phyloP scores from a whole-genome alignment of 2,329 filamentous ascomycete species.

The Fusarium verticillioides region DNA sequence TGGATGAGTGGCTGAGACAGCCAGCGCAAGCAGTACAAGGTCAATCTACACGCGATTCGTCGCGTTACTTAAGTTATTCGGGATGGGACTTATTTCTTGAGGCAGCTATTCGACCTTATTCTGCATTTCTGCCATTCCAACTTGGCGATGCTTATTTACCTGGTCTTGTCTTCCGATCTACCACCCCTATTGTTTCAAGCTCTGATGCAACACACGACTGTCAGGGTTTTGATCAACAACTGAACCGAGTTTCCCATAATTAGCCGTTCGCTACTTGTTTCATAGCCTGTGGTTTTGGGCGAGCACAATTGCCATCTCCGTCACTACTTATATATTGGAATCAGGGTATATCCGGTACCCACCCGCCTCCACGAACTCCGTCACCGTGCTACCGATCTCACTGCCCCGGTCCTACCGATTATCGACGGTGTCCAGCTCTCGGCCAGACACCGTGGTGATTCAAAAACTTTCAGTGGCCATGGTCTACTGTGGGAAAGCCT shows the following conservation, averaged over 20 bases:
- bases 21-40: constrained; percentile 20
- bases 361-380: constrained; percentile 7
- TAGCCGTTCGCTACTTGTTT: constrained; percentile 4
- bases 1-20: constrained; percentile 24
- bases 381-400: constrained; percentile 9
- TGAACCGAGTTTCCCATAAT: not conserved
- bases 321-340: constrained; percentile 7
- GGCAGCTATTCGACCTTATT: constrained; percentile 13
- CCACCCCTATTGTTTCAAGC: constrained; percentile 25
- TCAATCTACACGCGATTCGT: constrained; percentile 27
- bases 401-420: constrained; percentile 10
- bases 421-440: constrained; percentile 21
- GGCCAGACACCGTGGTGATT: constrained; percentile 7
- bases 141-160: constrained; percentile 14
- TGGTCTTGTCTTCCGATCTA: not conserved
- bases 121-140: not conserved
- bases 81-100: constrained; percentile 38
- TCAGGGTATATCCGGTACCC: constrained; percentile 1
- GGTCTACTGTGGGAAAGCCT: constrained; percentile 69
- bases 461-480: constrained; percentile 47
- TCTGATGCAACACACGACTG: constrained; percentile 1
- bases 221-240: constrained; percentile 5
- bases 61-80: constrained; percentile 27
- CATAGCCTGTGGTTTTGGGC: not conserved
- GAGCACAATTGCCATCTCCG: not conserved